Evolutionary conservation across 805 yeast genomes (phyloP).

Genomic region (Kregervanrija delftensis): DNA sequence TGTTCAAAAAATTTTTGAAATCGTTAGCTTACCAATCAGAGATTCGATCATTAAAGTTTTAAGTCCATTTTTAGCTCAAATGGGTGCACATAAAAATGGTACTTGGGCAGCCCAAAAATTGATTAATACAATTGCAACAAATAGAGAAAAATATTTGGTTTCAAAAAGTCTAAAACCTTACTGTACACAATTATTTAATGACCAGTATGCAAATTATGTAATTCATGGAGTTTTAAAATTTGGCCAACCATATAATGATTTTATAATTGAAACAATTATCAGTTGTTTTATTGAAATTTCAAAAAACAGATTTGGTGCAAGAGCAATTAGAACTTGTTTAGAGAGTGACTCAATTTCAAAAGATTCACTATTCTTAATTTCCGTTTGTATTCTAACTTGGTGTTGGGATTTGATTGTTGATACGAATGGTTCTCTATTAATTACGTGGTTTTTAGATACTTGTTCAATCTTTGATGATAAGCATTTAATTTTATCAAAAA

Average conservation of each 20-base stretch:
- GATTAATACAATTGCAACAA: conserved; percentile 59
- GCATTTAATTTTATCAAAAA: conserved; percentile 44
- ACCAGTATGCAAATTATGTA: conserved; percentile 95
- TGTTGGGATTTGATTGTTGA: conserved; percentile 76
- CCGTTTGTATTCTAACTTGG: conserved; percentile 71
- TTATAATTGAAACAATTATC: conserved; percentile 77
- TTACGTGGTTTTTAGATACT: conserved; percentile 94
- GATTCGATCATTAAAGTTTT: conserved; percentile 75
- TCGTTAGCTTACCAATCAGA: conserved; percentile 62
- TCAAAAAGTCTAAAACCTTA: conserved; percentile 69
- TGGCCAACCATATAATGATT: conserved; percentile 78
- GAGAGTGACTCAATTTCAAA: conserved; percentile 66
- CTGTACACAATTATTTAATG: conserved; percentile 79
- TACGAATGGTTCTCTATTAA: conserved; percentile 79
- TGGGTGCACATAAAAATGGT: conserved; percentile 95
- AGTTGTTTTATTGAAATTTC: conserved; percentile 75
- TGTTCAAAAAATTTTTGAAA: conserved; percentile 82
- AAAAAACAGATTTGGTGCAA: conserved; percentile 87
- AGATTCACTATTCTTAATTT: conserved; percentile 65
- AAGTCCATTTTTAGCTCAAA: conserved; percentile 75
- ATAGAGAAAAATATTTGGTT: conserved; percentile 57
- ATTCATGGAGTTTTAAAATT: conserved; percentile 90
- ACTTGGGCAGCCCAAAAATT: conserved; percentile 99
- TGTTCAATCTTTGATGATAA: conserved; percentile 54
- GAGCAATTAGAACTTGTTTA: conserved; percentile 89